These are phyloP conservation scores for Suillus americanus DNA, from an alignment of 768 basidiomycete genomes.

Conservation along the genomic window DNA sequence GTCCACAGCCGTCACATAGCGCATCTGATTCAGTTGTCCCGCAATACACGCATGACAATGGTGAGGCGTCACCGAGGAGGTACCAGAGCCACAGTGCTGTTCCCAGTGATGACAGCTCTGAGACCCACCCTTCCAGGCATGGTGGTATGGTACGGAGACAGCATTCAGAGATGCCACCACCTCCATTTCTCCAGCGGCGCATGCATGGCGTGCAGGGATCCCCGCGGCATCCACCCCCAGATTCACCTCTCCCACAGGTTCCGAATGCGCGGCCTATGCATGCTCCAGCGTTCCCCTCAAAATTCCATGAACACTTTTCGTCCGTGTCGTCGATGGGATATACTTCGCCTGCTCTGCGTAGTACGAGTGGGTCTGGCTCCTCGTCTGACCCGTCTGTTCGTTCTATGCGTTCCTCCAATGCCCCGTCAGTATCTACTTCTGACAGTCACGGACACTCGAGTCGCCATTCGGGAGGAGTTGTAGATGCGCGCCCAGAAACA, in stretches of 20 bases:
- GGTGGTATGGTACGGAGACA: slow-evolving; percentile 13
- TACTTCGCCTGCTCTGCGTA: slow-evolving; percentile 17
- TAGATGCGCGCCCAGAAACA: slow-evolving; percentile 20
- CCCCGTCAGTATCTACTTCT: slow-evolving; percentile 18
- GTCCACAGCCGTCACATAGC: slow-evolving; percentile 6
- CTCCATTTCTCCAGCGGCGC: slow-evolving; percentile 30
- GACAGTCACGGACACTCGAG: slow-evolving; percentile 3
- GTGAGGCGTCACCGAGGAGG: background rate
- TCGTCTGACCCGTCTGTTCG: slow-evolving; percentile 29
- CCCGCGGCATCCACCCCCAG: slow-evolving; percentile 28
- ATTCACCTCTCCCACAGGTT: slow-evolving; percentile 29
- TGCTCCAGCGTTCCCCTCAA: slow-evolving; percentile 18
- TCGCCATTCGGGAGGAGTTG: slow-evolving; percentile 11
- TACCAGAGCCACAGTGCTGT: background rate
- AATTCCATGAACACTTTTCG: slow-evolving; percentile 34
- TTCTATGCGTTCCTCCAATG: slow-evolving; percentile 21
- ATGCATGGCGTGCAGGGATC: slow-evolving; percentile 23
- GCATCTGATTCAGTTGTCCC: slow-evolving; percentile 3
- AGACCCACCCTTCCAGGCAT: slow-evolving; percentile 11
- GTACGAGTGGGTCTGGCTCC: slow-evolving; percentile 25
- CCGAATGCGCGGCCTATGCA: slow-evolving; percentile 11
- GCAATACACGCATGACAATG: slow-evolving; percentile 7
- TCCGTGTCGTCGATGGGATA: slow-evolving; percentile 27
- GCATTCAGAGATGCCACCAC: slow-evolving; percentile 15
- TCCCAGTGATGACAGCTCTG: background rate